Conservation (phyloP, 495 filamentous ascomycete species). For the Pyrenula aspistea region DNA sequence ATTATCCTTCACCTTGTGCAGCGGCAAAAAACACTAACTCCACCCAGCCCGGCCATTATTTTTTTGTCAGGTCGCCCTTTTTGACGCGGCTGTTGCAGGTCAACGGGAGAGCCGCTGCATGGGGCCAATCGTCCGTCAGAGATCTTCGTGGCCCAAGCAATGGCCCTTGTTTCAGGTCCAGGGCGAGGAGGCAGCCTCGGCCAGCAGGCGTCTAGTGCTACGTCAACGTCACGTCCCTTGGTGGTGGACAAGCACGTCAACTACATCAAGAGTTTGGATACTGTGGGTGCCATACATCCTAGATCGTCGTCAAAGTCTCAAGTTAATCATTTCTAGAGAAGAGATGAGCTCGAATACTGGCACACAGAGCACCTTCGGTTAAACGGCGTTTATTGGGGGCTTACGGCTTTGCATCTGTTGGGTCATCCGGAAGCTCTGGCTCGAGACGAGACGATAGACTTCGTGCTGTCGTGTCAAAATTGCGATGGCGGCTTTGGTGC, state of each 20-base stretch:
- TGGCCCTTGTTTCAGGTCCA: constrained; percentile 53
- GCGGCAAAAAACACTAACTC: neutral
- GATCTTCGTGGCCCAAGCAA: constrained; percentile 9
- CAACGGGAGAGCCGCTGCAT: neutral
- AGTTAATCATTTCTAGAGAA: constrained; percentile 46
- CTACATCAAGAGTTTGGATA: constrained; percentile 90
- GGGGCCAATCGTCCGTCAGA: neutral
- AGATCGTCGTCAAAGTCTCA: constrained; percentile 11
- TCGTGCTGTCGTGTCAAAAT: constrained; percentile 82
- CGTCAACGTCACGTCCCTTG: constrained; percentile 46
- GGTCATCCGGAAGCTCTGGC: constrained; percentile 68
- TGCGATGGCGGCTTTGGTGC: constrained; percentile 86
- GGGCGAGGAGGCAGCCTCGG: constrained; percentile 36
- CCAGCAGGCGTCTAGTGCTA: constrained; percentile 12
- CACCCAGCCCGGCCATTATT: neutral
- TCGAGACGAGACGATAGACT: constrained; percentile 71
- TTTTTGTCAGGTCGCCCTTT: neutral
- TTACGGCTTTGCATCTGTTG: constrained; percentile 79
- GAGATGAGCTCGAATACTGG: constrained; percentile 94
- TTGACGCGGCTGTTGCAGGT: neutral
- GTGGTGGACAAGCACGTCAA: constrained; percentile 69
- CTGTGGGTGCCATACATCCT: constrained; percentile 36
- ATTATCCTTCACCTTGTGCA: neutral
- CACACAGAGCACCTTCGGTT: constrained; percentile 91
- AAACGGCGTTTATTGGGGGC: constrained; percentile 93